phyloP scores from a whole-genome alignment of 202 grass and related monocot species.

The Carex sylvatica region DNA sequence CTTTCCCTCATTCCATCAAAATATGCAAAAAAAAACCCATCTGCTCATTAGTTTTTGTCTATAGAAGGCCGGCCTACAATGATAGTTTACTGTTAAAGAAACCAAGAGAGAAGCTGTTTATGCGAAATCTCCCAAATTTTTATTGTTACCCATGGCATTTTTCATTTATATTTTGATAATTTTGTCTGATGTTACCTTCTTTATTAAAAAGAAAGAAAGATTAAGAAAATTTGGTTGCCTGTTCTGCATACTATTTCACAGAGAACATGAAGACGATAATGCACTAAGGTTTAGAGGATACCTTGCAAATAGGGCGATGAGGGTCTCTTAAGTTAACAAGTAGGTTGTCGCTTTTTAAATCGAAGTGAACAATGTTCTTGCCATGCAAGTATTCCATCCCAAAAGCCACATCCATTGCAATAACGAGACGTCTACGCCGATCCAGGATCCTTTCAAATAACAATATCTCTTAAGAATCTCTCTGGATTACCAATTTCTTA shows the following conservation, averaged over 20 bases:
- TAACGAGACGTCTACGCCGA: constrained; percentile 57
- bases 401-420: constrained; percentile 98
- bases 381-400: constrained; percentile 98
- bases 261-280: background rate
- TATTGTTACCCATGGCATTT: background rate
- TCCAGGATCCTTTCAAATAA: constrained; percentile 65
- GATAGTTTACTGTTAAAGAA: background rate
- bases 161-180: background rate
- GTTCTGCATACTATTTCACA: background rate
- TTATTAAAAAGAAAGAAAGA: background rate
- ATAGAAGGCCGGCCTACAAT: background rate
- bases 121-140: background rate
- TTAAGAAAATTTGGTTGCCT: background rate
- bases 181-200: background rate
- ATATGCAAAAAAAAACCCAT: background rate
- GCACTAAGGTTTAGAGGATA: constrained; percentile 11
- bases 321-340: constrained; percentile 92
- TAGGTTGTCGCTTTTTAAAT: constrained; percentile 97
- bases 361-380: constrained; percentile 97
- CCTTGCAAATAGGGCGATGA: constrained; percentile 95
- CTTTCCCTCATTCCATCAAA: background rate
- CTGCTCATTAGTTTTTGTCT: background rate
- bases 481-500: background rate
- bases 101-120: background rate
- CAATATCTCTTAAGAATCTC: background rate